Conservation (phyloP, 163 green algal genomes). For the Chloromonas sp. region DNA sequence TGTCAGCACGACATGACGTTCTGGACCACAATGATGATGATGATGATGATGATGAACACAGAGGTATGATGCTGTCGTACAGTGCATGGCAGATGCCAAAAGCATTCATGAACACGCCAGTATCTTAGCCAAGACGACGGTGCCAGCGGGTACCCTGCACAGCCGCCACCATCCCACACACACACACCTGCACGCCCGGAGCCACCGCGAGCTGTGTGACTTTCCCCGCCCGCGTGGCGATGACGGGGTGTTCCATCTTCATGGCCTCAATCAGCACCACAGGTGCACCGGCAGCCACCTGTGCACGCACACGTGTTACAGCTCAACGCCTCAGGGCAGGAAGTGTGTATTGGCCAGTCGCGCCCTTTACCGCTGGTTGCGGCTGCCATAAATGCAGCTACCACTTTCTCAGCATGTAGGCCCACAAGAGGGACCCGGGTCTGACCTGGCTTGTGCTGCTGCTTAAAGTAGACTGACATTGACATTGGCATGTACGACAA, state of each 20-base stretch:
- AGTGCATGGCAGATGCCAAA: neutral
- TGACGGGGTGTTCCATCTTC: constrained; percentile 80
- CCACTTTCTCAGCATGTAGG: no score
- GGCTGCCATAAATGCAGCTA: no score
- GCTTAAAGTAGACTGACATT: no score
- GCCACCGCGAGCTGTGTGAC: neutral
- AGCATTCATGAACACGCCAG: neutral
- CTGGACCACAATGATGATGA: neutral
- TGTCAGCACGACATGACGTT: neutral
- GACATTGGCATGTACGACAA: no score
- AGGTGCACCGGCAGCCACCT: constrained; percentile 20
- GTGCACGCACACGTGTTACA: neutral
- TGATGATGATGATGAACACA: neutral
- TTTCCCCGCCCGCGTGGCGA: neutral
- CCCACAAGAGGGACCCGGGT: no score
- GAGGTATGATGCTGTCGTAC: neutral
- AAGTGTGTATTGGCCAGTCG: no score
- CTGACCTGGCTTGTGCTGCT: no score
- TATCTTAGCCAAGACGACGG: neutral
- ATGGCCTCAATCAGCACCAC: constrained; percentile 75
- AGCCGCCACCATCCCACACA: neutral
- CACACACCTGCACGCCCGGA: neutral
- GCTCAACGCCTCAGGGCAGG: no score
- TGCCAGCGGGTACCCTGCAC: neutral
- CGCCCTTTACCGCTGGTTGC: no score